These are phyloP conservation scores for Monosporascus ibericus DNA, from an alignment of 2,329 filamentous ascomycete genomes.

Conservation along the genomic window DNA sequence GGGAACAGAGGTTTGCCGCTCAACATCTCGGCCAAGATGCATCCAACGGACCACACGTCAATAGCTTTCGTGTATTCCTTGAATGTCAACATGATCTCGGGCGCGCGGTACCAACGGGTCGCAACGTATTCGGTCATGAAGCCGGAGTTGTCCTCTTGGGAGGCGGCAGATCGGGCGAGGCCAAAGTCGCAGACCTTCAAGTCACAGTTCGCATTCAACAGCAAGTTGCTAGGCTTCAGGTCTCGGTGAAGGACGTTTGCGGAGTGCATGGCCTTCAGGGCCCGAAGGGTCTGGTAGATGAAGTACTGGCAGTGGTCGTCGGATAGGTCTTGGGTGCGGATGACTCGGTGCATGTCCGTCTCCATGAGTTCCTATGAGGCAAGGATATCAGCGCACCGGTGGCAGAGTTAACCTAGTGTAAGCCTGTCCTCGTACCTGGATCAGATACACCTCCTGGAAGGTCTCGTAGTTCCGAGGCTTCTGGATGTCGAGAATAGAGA, in stretches of 20 bases:
- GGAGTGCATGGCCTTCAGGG: conserved; percentile 98
- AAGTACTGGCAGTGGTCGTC: conserved; percentile 99
- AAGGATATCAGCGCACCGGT: conserved; percentile 10
- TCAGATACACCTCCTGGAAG: conserved; percentile 97
- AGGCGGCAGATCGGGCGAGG: conserved; percentile 88
- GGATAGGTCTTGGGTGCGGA: conserved; percentile 95
- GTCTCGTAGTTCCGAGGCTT: conserved; percentile 93
- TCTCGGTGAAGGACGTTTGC: conserved; percentile 97
- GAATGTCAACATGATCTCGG: conserved; percentile 99
- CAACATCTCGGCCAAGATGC: conserved; percentile 97
- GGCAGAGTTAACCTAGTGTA: background rate
- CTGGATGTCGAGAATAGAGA: conserved; percentile 98
- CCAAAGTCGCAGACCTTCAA: conserved; percentile 99
- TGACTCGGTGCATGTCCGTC: conserved; percentile 98
- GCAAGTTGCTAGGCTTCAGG: conserved; percentile 92
- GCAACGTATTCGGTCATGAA: conserved; percentile 99
- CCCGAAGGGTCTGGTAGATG: conserved; percentile 97
- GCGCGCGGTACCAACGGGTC: conserved; percentile 96
- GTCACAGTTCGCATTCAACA: conserved; percentile 97
- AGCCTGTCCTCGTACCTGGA: conserved; percentile 61
- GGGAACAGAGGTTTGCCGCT: conserved; percentile 98
- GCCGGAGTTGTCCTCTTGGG: conserved; percentile 98
- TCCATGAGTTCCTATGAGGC: conserved; percentile 84
- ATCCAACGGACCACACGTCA: conserved; percentile 98
- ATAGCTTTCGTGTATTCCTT: conserved; percentile 99